Evolutionary conservation across 2,329 filamentous ascomycete species (phyloP).

Genomic region (Colletotrichum melonis): DNA sequence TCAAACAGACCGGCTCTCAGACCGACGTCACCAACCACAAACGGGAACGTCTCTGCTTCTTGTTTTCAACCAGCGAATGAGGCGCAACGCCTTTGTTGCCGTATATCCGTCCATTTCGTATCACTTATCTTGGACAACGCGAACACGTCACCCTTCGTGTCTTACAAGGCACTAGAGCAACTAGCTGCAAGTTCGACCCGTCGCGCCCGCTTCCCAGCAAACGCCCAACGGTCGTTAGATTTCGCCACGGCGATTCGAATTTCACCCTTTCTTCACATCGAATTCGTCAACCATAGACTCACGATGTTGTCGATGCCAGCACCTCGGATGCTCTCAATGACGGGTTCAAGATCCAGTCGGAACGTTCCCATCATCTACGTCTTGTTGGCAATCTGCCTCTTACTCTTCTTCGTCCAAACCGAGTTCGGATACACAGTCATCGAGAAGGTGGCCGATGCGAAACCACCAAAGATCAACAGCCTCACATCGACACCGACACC

Average conservation of each 20-base stretch:
- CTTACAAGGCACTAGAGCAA: not conserved
- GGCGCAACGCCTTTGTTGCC: not conserved
- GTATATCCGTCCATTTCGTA: not conserved
- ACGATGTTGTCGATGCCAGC: constrained; percentile 26
- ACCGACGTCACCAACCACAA: not conserved
- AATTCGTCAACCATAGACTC: not conserved
- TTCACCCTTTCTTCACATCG: not conserved
- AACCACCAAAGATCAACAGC: not conserved
- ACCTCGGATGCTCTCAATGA: constrained; percentile 14
- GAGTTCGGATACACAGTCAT: constrained; percentile 1
- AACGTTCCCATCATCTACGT: not conserved
- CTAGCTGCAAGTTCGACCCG: not conserved
- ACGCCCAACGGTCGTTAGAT: no score
- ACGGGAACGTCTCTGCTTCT: not conserved
- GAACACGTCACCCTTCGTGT: constrained; percentile 6
- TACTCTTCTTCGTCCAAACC: constrained; percentile 10
- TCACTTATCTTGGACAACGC: not conserved
- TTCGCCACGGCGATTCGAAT: no score
- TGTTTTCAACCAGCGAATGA: not conserved
- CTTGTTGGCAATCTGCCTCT: not conserved
- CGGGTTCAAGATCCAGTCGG: not conserved
- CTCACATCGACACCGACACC: not conserved
- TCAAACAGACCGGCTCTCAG: not conserved
- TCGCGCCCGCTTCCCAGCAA: not conserved
- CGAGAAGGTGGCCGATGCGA: not conserved